Evolutionary conservation across 768 basidiomycete genomes (phyloP), one percentile per base, ranked within the genome.

Genomic region (Suillus luteus): DNA sequence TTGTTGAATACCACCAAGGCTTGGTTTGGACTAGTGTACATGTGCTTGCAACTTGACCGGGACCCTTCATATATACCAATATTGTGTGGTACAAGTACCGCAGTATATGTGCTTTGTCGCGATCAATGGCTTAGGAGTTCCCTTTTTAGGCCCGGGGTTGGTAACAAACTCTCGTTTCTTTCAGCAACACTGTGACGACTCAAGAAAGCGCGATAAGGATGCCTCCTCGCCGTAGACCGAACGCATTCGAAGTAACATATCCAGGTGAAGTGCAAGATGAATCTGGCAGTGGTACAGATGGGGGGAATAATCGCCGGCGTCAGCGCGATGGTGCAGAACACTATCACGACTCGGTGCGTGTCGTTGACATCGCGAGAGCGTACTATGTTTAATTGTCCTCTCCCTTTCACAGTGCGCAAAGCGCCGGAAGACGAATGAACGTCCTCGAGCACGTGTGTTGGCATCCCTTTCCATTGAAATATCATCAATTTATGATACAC

Each of bases 241-340:
- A 75, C 5, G 87, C 89, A 2, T 83, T 81, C 49, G 84, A 86
- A 14, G 76, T 87, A 12, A 82, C 83, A 11, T 89, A 84, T 64
- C 80, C 80, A 1, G 79, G 76, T 14, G 65, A 63, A 49, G 55
- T 43, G 55, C 54, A 43, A 59, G 54, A 68, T 35, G 74, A 77
- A 11, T 74, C 73, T 5, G 60, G 61, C 14, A 61, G 61, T 19
- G 62, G 65, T 2, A 65, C 69, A n/a, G 73, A 76, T n/a, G 74
- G 38, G 24, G 38, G 71, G 37, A 62, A 63, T 7, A 66, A 66
- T 52, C 72, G 76, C 35, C 74, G 77, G 59, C 71, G 75, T 22
- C 61, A 65, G 61, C 72, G 67, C 49, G 64, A 66, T 40, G 64
- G 59, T 9, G 35, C 8, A 54, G 59, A 61, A 15, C 19, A 33